Evolutionary conservation across 805 yeast species (phyloP), one percentile per base, ranked within the genome.

Genomic region (Sungouiozyma intestinalis): DNA sequence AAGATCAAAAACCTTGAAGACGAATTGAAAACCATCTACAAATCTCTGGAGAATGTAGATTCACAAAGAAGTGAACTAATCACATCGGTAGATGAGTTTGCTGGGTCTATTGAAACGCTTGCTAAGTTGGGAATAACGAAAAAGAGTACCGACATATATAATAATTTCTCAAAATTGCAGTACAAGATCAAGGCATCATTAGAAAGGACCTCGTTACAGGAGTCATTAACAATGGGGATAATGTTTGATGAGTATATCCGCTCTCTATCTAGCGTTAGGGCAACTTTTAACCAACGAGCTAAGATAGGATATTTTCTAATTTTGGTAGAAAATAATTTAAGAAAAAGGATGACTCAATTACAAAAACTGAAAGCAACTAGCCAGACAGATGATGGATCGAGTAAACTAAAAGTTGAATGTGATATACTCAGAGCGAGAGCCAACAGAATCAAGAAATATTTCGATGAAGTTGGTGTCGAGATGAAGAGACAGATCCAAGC

Each of bases 201-300:
- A 38, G 87, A 79, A 48, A 73, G 96, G 46, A 78, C 82, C 46
- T 79, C 86, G 45, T 62, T 83, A 62, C 95, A 85, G 59, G 97
- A 90, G 50, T 76, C 87, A 53, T 66, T 90, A 47, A 86, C 95
- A 0, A 65, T 90, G 38, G 95, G 95, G 2, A 75, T 83, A 19
- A 85, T 95, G 1, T 66, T 90, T 33, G 96, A 90, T 57, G 97
- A 88, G 57, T 88, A 92, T 58, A 67, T 79, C 39, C 72, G 97
- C 39, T 67, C 80, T 14, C 76, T 88, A 19, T 79, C 82, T 8
- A 84, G 94, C 21, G 74, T 86, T 27, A 74, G 81, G 48, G 73
- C 77, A 37, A 77, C 84, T 3, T 80, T 88, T 49, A 78, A 77
- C 38, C 86, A 85, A 44, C 72, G 97, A 50, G 72, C 76, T 44